These are phyloP conservation scores for Solanum habrochaites DNA, from an alignment of 257 asterid genomes.

Conservation along the genomic window DNA sequence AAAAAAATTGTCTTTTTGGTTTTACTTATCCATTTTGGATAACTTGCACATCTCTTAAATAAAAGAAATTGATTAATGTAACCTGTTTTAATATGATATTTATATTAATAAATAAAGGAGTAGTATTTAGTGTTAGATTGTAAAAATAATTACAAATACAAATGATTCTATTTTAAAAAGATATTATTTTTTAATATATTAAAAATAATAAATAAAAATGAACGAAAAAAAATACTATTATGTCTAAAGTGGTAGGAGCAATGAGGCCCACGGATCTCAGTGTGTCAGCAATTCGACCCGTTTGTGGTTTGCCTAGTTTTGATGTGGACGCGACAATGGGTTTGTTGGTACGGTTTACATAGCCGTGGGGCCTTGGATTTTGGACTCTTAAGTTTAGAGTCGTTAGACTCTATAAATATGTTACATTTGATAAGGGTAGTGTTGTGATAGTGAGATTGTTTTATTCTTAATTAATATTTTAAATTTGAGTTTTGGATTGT, in stretches of 20 bases:
- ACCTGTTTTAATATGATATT: too few relatives aligned
- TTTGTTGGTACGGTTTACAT: conserved; percentile 2
- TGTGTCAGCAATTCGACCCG: not conserved
- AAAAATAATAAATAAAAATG: too few relatives aligned
- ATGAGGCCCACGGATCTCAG: conserved; percentile 1
- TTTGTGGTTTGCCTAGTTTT: not conserved
- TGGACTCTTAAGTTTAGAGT: not conserved
- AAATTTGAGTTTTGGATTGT: accelerated
- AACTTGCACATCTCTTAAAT: not conserved
- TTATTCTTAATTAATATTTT: too few relatives aligned
- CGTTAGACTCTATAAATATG: not conserved
- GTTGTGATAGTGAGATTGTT: accelerated
- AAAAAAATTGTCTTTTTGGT: not conserved
- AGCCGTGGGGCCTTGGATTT: not conserved
- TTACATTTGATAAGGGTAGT: not conserved
- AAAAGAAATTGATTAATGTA: too few relatives aligned
- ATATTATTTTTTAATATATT: too few relatives aligned
- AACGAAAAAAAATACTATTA: too few relatives aligned
- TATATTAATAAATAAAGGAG: too few relatives aligned
- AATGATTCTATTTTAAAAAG: too few relatives aligned
- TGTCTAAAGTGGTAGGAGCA: not conserved
- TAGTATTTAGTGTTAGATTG: too few relatives aligned
- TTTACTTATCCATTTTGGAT: not conserved
- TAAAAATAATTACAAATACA: too few relatives aligned
- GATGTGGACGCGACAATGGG: conserved; percentile 9